Evolutionary conservation across 257 asterid genomes (phyloP).

Genomic region (Mentha longifolia): DNA sequence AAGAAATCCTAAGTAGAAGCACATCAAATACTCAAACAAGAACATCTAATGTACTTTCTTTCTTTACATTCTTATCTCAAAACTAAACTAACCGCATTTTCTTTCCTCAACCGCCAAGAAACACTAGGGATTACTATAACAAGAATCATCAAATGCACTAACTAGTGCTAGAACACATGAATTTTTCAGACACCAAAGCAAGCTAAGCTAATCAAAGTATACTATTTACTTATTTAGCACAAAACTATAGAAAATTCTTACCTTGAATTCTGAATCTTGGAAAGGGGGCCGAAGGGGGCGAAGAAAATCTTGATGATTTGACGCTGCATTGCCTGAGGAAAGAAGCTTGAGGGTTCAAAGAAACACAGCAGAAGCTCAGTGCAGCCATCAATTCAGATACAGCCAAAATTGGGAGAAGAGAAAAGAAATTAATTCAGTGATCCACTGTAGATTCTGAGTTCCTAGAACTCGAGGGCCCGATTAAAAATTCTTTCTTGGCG

Average conservation of each 20-base stretch:
- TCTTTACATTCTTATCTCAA: not conserved
- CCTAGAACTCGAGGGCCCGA: constrained; percentile 23
- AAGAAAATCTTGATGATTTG: constrained; percentile 46
- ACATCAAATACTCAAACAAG: not conserved
- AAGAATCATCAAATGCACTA: not conserved
- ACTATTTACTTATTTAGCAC: constrained; percentile 11
- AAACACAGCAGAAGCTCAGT: constrained; percentile 53
- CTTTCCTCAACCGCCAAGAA: constrained; percentile 8
- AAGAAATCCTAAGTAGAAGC: constrained; percentile 8
- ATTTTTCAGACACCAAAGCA: not conserved
- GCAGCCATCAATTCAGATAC: constrained; percentile 52
- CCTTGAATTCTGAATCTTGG: constrained; percentile 63
- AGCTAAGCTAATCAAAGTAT: constrained; percentile 2
- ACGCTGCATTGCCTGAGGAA: constrained; percentile 42
- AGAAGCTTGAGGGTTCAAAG: constrained; percentile 49
- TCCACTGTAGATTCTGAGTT: constrained; percentile 23
- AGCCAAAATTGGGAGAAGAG: not conserved
- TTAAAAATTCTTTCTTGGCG: constrained; percentile 37
- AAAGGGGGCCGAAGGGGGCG: constrained; percentile 37
- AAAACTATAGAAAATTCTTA: constrained; percentile 24
- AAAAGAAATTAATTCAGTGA: not conserved
- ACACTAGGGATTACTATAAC: not conserved
- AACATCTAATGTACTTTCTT: not conserved
- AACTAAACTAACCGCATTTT: not conserved
- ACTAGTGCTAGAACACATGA: not conserved